A percentile compares a stretch with the other conserved stretches of the same genome.
phyloP scores from a whole-genome alignment of 2,329 filamentous ascomycete species.

The Phyllosticta citriasiana region DNA sequence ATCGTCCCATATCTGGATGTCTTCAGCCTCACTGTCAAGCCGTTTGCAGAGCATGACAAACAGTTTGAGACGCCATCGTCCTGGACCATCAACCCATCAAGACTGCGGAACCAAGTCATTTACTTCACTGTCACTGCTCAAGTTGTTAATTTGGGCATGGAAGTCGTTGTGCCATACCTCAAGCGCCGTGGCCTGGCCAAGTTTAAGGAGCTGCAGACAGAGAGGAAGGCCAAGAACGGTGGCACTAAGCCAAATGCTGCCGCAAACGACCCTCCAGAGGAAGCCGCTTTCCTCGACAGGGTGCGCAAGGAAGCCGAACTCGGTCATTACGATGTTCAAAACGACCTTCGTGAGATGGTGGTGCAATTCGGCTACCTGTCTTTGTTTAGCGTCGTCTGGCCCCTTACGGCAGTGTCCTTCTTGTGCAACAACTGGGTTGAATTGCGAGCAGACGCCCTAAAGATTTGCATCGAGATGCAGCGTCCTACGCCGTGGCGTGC shows the following conservation, averaged over 20 bases:
- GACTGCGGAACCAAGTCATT: slow-evolving; percentile 83
- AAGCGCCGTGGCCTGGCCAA: slow-evolving; percentile 72
- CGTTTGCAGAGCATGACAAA: slow-evolving; percentile 66
- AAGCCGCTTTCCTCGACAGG: slow-evolving; percentile 67
- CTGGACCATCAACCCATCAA: slow-evolving; percentile 74
- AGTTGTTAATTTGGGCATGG: slow-evolving; percentile 75
- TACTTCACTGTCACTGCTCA: slow-evolving; percentile 95
- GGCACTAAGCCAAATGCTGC: slow-evolving; percentile 39
- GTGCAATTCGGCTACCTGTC: slow-evolving; percentile 83
- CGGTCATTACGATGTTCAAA: slow-evolving; percentile 77
- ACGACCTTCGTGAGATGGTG: slow-evolving; percentile 88
- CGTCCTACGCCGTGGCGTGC: slow-evolving; percentile 82
- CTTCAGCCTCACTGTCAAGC: slow-evolving; percentile 63
- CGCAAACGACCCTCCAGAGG: slow-evolving; percentile 60
- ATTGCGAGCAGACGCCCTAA: slow-evolving; percentile 83
- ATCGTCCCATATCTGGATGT: slow-evolving; percentile 80
- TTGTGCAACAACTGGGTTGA: slow-evolving; percentile 95
- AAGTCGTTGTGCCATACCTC: slow-evolving; percentile 73
- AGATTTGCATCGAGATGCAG: slow-evolving; percentile 82
- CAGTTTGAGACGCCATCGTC: slow-evolving; percentile 42
- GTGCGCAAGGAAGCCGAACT: slow-evolving; percentile 77
- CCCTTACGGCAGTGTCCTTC: slow-evolving; percentile 80
- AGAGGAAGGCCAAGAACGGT: slow-evolving; percentile 47
- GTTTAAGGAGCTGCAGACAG: slow-evolving; percentile 62
- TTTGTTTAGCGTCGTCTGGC: slow-evolving; percentile 90